These are phyloP conservation scores for Tetracladium marchalianum DNA, from an alignment of 495 filamentous ascomycete genomes.

Conservation along the genomic window DNA sequence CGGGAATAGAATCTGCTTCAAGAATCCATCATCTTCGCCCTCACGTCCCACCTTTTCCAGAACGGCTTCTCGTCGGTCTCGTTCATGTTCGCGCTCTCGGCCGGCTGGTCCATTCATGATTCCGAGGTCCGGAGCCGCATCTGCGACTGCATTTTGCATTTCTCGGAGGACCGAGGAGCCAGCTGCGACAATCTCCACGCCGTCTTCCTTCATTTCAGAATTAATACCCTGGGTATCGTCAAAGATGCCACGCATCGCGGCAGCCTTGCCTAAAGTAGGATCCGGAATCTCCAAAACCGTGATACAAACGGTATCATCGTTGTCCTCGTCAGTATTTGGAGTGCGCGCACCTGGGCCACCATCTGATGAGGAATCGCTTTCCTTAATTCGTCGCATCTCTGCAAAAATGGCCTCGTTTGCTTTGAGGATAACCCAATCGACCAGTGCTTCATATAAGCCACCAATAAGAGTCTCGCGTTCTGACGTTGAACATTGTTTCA, in stretches of 20 bases:
- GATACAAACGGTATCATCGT: conserved; percentile 76
- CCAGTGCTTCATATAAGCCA: conserved; percentile 85
- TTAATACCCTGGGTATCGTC: conserved; percentile 91
- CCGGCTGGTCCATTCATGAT: conserved; percentile 53
- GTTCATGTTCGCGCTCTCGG: conserved; percentile 64
- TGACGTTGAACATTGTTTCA: conserved; percentile 66
- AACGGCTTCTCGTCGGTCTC: conserved; percentile 71
- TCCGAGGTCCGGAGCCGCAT: conserved; percentile 74
- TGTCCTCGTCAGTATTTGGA: conserved; percentile 54
- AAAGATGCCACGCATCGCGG: conserved; percentile 80
- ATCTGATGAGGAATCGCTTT: conserved; percentile 54
- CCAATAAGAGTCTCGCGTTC: conserved; percentile 76
- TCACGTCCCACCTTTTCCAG: conserved; percentile 78
- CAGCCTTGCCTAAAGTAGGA: conserved; percentile 70
- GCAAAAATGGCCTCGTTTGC: conserved; percentile 80
- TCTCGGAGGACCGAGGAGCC: conserved; percentile 75
- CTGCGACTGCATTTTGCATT: conserved; percentile 70
- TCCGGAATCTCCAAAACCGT: conserved; percentile 81
- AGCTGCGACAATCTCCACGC: conserved; percentile 56
- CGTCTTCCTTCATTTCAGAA: conserved; percentile 92
- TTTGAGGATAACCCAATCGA: conserved; percentile 86
- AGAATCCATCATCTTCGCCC: conserved; percentile 72
- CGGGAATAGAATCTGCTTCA: conserved; percentile 77
- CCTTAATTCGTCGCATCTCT: conserved; percentile 54
- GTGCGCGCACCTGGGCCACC: conserved; percentile 37